Evolutionary conservation across 345 rosid species (phyloP).

Genomic region (Ceriops zippeliana): DNA sequence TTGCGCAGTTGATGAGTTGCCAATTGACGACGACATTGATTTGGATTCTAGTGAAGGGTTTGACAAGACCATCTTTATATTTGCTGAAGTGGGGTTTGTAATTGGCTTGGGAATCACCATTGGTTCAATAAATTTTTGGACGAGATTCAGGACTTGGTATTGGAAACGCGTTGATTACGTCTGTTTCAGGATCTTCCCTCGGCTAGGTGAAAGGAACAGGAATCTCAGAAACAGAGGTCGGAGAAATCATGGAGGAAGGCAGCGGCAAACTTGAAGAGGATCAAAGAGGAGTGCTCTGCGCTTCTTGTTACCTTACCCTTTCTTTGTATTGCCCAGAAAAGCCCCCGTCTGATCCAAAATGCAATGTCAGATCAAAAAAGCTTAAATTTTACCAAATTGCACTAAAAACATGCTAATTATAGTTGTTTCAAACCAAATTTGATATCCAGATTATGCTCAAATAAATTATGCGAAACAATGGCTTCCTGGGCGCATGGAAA

Average conservation of each 20-base stretch:
- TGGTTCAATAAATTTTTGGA: neutral
- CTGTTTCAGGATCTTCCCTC: slow-evolving; percentile 6
- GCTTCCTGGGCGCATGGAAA: no score
- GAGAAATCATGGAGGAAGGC: neutral
- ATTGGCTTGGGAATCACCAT: slow-evolving; percentile 5
- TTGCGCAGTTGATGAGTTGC: neutral
- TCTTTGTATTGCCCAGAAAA: neutral
- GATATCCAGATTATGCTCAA: no score
- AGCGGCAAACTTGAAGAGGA: neutral
- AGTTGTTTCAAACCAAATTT: no score
- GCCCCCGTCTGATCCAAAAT: no score
- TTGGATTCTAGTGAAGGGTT: neutral
- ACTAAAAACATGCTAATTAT: no score
- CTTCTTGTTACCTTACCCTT: neutral
- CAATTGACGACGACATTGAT: neutral
- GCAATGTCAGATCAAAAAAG: no score
- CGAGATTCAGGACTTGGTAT: slow-evolving; percentile 10
- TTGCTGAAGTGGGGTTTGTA: neutral
- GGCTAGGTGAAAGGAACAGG: neutral
- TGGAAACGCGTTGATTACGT: slow-evolving; percentile 1
- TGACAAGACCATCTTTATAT: neutral
- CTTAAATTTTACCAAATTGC: no score
- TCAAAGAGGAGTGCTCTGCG: neutral
- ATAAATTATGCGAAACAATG: no score
- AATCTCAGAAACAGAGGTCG: slow-evolving; percentile 4